Evolutionary conservation across 2,329 filamentous ascomycete genomes (phyloP).

Genomic region (Parafenestella ontariensis): DNA sequence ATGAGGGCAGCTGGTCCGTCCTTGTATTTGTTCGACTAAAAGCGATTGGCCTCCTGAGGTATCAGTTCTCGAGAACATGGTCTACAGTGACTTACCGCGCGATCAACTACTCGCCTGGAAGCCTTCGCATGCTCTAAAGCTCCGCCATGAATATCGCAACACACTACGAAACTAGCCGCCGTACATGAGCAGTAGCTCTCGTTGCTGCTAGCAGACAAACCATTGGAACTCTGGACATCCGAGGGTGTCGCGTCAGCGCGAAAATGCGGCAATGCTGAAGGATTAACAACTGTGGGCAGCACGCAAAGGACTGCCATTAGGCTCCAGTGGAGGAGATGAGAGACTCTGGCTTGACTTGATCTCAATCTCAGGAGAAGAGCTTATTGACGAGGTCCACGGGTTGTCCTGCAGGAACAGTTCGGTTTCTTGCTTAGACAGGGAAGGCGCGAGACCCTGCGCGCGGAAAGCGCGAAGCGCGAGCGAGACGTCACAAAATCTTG

Average conservation of each 20-base stretch:
- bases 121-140: too few relatives aligned
- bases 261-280: not conserved
- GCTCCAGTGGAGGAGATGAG: not conserved
- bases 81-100: too few relatives aligned
- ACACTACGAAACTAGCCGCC: not conserved
- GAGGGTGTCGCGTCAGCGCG: not conserved
- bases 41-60: too few relatives aligned
- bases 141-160: not conserved
- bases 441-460: not conserved
- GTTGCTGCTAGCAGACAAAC: not conserved
- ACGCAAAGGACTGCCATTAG: not conserved
- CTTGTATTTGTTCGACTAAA: not conserved
- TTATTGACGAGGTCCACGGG: not conserved
- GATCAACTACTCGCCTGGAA: too few relatives aligned
- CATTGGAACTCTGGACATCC: not conserved
- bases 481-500: conserved; percentile 12
- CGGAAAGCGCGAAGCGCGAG: conserved; percentile 1
- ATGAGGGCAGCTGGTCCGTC: not conserved
- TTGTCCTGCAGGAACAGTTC: not conserved
- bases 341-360: not conserved
- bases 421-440: not conserved
- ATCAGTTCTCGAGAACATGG: too few relatives aligned
- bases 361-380: not conserved
- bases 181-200: not conserved
- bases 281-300: not conserved